Evolutionary conservation across 2,329 filamentous ascomycete species (phyloP).

Genomic region (Geosmithia putterillii): DNA sequence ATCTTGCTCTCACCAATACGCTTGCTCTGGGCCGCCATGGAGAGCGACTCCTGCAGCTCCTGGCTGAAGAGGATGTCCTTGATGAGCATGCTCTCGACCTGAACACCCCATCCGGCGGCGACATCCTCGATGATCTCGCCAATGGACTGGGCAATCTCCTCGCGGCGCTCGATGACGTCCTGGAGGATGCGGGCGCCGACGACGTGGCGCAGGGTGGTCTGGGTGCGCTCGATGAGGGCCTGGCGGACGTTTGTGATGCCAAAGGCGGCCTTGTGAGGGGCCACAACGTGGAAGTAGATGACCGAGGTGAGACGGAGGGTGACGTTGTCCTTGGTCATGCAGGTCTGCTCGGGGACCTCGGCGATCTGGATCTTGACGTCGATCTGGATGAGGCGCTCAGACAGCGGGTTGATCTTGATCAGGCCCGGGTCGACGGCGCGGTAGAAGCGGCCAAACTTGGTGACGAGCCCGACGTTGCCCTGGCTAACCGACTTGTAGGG

Average conservation of each 20-base stretch:
- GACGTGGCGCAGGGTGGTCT: constrained; percentile 94
- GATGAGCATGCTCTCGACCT: constrained; percentile 97
- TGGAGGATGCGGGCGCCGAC: constrained; percentile 91
- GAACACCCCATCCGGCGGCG: constrained; percentile 84
- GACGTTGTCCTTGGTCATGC: constrained; percentile 99
- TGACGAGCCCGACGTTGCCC: constrained; percentile 90
- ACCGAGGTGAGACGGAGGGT: constrained; percentile 88
- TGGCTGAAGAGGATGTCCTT: constrained; percentile 98
- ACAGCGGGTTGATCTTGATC: constrained; percentile 93
- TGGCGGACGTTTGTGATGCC: constrained; percentile 90
- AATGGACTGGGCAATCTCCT: constrained; percentile 92
- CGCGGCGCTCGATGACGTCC: constrained; percentile 95
- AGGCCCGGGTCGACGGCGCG: constrained; percentile 93
- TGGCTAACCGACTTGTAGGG: constrained; percentile 88
- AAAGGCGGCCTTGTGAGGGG: constrained; percentile 93
- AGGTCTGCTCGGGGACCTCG: constrained; percentile 89
- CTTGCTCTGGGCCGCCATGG: constrained; percentile 98
- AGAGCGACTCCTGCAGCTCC: constrained; percentile 89
- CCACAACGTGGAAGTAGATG: constrained; percentile 97
- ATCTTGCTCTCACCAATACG: constrained; percentile 97
- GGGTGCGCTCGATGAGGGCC: constrained; percentile 93
- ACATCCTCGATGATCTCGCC: constrained; percentile 97
- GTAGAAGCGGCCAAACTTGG: constrained; percentile 90
- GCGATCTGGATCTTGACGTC: constrained; percentile 99
- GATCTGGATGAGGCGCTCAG: constrained; percentile 78